Evolutionary conservation across 2,329 filamentous ascomycete genomes (phyloP).

Genomic region (Trichoderma lentiforme): DNA sequence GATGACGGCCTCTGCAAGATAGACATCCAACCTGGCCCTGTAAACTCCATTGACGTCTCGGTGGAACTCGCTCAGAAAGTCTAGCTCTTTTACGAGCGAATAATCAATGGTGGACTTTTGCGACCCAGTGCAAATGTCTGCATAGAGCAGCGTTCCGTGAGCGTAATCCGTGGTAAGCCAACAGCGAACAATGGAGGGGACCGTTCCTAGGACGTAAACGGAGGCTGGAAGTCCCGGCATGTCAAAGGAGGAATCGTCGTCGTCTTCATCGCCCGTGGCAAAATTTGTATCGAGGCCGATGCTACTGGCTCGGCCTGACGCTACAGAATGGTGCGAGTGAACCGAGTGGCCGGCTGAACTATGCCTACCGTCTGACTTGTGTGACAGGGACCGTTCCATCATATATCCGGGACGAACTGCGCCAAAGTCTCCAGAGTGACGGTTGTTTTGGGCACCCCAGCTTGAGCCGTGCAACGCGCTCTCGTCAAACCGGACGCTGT

Average conservation of each 20-base stretch:
- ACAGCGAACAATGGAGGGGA: conserved; percentile 91
- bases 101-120: conserved; percentile 80
- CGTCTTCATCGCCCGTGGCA: conserved; percentile 56
- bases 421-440: conserved; percentile 79
- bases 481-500: conserved; percentile 96
- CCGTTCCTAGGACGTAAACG: conserved; percentile 79
- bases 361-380: conserved; percentile 92
- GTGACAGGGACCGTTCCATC: conserved; percentile 87
- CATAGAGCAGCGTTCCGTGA: conserved; percentile 84
- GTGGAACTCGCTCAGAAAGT: conserved; percentile 63
- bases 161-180: conserved; percentile 92
- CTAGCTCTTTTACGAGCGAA: conserved; percentile 70
- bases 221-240: conserved; percentile 76
- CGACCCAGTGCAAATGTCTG: conserved; percentile 87
- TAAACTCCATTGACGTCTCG: conserved; percentile 62
- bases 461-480: conserved; percentile 84
- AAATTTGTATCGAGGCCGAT: conserved; percentile 76
- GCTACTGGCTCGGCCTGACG: conserved; percentile 81
- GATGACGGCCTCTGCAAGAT: conserved; percentile 86
- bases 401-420: conserved; percentile 77
- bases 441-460: conserved; percentile 73
- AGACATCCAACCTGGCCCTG: conserved; percentile 75
- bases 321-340: conserved; percentile 64
- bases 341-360: conserved; percentile 87
- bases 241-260: conserved; percentile 67